Conservation (phyloP, 306 rosid species). For the Phaseolus lunatus region DNA sequence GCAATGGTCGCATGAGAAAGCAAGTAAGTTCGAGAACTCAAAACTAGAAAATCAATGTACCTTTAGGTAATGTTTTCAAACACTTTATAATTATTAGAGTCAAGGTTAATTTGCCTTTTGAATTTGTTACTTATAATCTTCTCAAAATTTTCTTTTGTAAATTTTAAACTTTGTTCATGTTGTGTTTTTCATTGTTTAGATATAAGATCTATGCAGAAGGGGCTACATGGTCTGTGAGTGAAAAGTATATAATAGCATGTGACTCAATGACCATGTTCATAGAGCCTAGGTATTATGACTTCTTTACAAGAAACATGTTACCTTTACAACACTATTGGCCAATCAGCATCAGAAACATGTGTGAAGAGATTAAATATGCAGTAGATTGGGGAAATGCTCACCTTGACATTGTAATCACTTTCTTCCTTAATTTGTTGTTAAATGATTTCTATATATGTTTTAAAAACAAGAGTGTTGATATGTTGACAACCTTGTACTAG, state of each 20-base stretch:
- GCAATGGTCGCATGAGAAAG: slow-evolving; percentile 47
- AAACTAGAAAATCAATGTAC: slow-evolving; percentile 60
- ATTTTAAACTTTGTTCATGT: neutral
- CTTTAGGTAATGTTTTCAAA: slow-evolving; percentile 47
- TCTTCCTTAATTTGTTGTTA: neutral
- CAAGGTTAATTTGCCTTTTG: neutral
- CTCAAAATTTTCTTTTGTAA: neutral
- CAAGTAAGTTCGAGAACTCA: slow-evolving; percentile 39
- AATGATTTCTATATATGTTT: neutral
- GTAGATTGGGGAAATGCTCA: slow-evolving; percentile 63
- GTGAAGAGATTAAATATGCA: slow-evolving; percentile 53
- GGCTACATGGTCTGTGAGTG: slow-evolving; percentile 62
- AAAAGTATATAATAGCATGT: slow-evolving; percentile 62
- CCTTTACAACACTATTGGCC: slow-evolving; percentile 62
- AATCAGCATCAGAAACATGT: slow-evolving; percentile 44
- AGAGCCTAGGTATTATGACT: slow-evolving; percentile 51
- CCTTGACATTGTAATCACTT: slow-evolving; percentile 42
- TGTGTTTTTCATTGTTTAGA: slow-evolving; percentile 28
- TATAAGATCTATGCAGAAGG: slow-evolving; percentile 69
- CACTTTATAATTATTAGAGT: neutral
- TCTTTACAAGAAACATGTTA: slow-evolving; percentile 56
- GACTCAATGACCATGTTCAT: slow-evolving; percentile 62
- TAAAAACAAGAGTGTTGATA: no score
- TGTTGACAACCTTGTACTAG: no score
- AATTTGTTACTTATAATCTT: neutral